Evolutionary conservation across 805 yeast species (phyloP), one percentile per base, ranked within the genome.

Genomic region (Ogataea angusta): DNA sequence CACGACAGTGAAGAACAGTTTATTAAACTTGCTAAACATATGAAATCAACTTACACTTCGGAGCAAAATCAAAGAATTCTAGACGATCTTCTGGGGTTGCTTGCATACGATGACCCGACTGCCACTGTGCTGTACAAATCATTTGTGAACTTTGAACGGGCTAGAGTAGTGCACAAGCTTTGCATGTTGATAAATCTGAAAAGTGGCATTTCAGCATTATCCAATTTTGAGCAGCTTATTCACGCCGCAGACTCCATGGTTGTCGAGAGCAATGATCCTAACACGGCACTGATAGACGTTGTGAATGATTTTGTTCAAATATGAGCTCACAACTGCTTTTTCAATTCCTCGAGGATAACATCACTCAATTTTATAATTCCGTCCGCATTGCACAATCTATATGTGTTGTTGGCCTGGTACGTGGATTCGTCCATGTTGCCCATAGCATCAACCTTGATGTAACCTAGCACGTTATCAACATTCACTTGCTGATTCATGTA

Each of bases 391-490:
- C 73, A 63, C 4, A 80, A 42, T 13, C 85, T 64, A 58, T 85
- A 85, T 70, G 80, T 64, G 13, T 60, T 52, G 55, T 86, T 85
- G 5, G 60, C 52, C 56, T 85, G 78, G 51, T 78, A 86, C 14
- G 78, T 66, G 1, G 63, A 72, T 1, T 68, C 67, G 2, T 77
- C 64, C 44, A 86, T 82, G 31, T 68, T 66, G 1, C 86, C 85
- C 3, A 68, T 55, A 1, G 47, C 59, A 47, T 74, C 74, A 2
- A 85, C 83, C 47, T 72, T 71, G 8, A 85, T 80, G 52, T 80
- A 82, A 1, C 95, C 95, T 37, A 78, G 67, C 2, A 79, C 77
- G 50, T 82, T 84, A 46, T 82, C 86, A 7, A 82, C 73, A 15
- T 80, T 84, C 1, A 91, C 87, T 10, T 57, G 43, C 40, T 59